Conservation (phyloP, 78 protist genomes). For the Emiliania huxleyi region DNA sequence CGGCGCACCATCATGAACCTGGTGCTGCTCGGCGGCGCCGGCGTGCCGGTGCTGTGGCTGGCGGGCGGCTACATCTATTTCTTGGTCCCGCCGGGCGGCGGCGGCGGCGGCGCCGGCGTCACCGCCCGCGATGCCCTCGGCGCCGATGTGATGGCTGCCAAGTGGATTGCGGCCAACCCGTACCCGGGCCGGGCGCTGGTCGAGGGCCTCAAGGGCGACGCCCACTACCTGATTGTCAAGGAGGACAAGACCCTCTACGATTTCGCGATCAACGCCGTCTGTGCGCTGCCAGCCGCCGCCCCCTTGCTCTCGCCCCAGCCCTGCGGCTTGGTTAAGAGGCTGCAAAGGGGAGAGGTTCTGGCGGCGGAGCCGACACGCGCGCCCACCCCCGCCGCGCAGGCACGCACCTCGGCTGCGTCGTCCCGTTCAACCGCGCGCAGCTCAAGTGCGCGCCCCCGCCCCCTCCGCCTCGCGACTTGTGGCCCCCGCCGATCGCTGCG, state of each 20-base stretch:
- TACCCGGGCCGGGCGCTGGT: constrained; percentile 21
- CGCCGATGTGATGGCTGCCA: neutral
- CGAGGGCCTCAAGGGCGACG: constrained; percentile 49
- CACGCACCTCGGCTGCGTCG: constrained; percentile 57
- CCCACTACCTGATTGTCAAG: constrained; percentile 39
- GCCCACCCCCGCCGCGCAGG: neutral
- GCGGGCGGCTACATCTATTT: neutral
- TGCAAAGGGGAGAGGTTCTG: too few species aligned
- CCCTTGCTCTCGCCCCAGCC: neutral
- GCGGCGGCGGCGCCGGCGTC: neutral
- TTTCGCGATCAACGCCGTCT: constrained; percentile 48
- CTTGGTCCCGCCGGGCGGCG: constrained; percentile 6
- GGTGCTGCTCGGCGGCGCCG: constrained; percentile 30
- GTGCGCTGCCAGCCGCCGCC: neutral
- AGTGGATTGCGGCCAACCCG: neutral
- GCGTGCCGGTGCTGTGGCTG: constrained; percentile 21
- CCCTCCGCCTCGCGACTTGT: too few species aligned
- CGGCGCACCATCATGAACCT: constrained; percentile 38
- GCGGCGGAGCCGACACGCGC: too few species aligned
- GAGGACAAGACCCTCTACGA: constrained; percentile 5
- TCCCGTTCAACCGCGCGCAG: constrained; percentile 35
- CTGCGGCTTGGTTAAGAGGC: neutral
- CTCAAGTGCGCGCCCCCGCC: too few species aligned
- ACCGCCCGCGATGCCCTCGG: neutral
- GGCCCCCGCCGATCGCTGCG: too few species aligned